These are phyloP conservation scores for Radiomyces spectabilis DNA, from an alignment of 192 early-diverging fungal species.

Conservation along the genomic window DNA sequence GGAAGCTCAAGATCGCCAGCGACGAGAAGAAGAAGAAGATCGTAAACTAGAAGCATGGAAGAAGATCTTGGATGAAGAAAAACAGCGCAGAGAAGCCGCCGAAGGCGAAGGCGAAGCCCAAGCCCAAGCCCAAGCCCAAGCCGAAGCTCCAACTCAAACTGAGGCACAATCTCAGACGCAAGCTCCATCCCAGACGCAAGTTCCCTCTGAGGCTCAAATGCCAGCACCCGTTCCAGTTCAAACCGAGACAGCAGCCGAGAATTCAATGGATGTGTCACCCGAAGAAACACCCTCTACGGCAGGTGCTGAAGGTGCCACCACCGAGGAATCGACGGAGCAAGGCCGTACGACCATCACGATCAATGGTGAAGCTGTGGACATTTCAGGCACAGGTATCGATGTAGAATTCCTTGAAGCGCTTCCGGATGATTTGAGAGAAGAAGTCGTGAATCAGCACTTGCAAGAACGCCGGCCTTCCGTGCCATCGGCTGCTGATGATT, in stretches of 20 bases:
- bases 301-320: background rate
- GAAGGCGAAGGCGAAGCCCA: too few species aligned
- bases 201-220: too few species aligned
- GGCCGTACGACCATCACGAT: slow-evolving; percentile 60
- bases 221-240: background rate
- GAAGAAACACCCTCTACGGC: background rate
- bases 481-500: slow-evolving; percentile 21
- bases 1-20: slow-evolving; percentile 45
- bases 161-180: too few species aligned
- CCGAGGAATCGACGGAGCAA: slow-evolving; percentile 10
- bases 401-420: slow-evolving; percentile 88
- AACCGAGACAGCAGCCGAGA: too few species aligned
- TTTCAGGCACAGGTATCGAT: slow-evolving; percentile 93
- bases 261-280: too few species aligned
- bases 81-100: slow-evolving; percentile 34
- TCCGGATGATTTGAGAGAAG: slow-evolving; percentile 88
- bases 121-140: slow-evolving; percentile 3
- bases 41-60: slow-evolving; percentile 9
- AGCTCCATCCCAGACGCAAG: too few species aligned
- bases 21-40: slow-evolving; percentile 52
- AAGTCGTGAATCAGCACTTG: slow-evolving; percentile 81
- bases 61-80: slow-evolving; percentile 5
- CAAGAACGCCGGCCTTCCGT: slow-evolving; percentile 28
- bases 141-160: background rate
- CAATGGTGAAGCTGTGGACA: slow-evolving; percentile 76